Base-by-base conservation (phyloP, 768 basidiomycete genomes). In the Pulveroboletus sp. region DNA sequence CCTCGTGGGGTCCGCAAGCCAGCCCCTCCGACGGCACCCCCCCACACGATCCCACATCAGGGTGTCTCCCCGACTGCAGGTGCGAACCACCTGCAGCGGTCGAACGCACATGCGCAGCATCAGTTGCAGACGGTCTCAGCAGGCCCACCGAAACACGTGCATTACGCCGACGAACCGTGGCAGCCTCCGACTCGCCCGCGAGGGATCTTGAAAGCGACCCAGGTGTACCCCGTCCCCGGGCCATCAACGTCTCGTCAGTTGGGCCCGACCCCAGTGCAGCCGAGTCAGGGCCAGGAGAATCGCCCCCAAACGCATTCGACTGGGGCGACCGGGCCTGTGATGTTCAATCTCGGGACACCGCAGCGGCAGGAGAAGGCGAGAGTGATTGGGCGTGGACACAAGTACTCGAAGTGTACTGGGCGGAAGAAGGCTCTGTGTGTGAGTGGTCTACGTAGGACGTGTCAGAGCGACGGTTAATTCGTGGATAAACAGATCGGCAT, bases 401-500 rank as follows among this genome's bases (percentile, higher is more conserved):
- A 76, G 55, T 77, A 77, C 50, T 77, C 76, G 9, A 73, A 71
- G 43, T 81, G 79, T 61, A 75, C 67, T 2, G 79, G 79, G 3
- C 65, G 67, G 45, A 71, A 77, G 54, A 82, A 81, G 63, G 81
- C 80, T 1, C 56, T 82, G 0, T 73, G 72, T 50, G 66, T 68
- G 53, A 69, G 66, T 62, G 10, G 66, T 62, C 10, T 7, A 45
- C 22, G 5, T 12, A n/a, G 13, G n/a, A 31, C 26, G 3, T 45
- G 17, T 17, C 7, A n/a, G n/a, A 42, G 37, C 10, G 32, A 44
- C 24, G 9, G 30, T 36, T n/a, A 34, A 38, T 29, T 39, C 47
- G 42, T 22, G 50, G 12, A 30, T 3, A n/a, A n/a, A n/a, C 55
- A 85, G 83, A 88, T 93, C 62, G 89, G 89, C 1, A 86, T 92